Conservation (phyloP, 805 yeast species). For the Kockiozyma suomiensis region DNA sequence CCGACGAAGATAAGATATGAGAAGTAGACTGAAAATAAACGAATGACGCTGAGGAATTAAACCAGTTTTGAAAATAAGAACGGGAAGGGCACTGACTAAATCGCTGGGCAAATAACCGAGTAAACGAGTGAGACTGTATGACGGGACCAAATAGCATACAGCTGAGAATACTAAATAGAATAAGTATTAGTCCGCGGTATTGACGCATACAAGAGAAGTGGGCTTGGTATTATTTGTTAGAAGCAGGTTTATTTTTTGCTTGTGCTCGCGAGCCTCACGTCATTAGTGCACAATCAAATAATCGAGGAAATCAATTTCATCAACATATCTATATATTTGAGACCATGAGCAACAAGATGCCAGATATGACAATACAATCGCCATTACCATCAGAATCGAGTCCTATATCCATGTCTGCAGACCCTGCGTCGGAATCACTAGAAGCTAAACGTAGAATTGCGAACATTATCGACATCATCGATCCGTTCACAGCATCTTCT, state of each 20-base stretch:
- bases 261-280: constrained; percentile 2
- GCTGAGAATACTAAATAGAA: neutral
- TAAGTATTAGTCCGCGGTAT: neutral
- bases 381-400: neutral
- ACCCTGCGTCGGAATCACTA: neutral
- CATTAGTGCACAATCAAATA: neutral
- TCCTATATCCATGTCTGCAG: neutral
- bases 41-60: neutral
- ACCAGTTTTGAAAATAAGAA: neutral
- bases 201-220: neutral
- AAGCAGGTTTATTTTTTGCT: neutral
- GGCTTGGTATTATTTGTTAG: neutral
- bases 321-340: no score
- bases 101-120: neutral
- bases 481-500: neutral
- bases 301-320: no score
- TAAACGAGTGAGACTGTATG: neutral
- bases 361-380: neutral
- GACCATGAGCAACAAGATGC: neutral
- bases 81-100: neutral
- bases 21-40: neutral
- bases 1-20: neutral
- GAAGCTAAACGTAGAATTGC: neutral
- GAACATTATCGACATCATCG: constrained; percentile 1
- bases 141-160: neutral